Base-by-base conservation (phyloP, 2,329 filamentous ascomycete genomes). In the Ophiosphaerella narmari region DNA sequence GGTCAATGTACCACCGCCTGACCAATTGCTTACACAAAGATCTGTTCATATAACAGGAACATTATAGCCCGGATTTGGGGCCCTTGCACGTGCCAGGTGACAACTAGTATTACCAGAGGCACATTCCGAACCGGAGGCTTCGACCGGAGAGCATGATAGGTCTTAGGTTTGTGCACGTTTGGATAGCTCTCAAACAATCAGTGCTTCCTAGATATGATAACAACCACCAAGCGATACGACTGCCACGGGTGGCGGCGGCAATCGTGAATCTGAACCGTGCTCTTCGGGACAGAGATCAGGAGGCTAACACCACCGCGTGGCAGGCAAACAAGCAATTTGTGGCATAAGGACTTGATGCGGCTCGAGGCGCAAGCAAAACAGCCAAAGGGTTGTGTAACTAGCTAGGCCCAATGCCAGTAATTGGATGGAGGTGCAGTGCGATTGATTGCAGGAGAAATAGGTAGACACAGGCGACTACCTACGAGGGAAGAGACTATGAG, bases 361-460 rank as follows among this genome's bases (percentile, higher is more conserved):
- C 48, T 43, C 29, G 33, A 39, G 35, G 23, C 26, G 18, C 31
- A 21, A 31, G 46, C 24, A 12, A 31, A 18, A 45, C 23, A 18
- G 34, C 44, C 48, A 57, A 36, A 39, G 23, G 24, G 34, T 32
- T 32, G 47, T 36, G 32, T 11, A 35, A 29, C 32, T 13, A 37
- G 38, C 34, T 36, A 39, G 36, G 29, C 48, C 48, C 55, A 58
- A 52, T 65, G 61, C 62, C 68, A 63, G 66, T 63, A 61, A 64
- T 59, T 58, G 55, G 57, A 57, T 57, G 58, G 65, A 62, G 60
- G 44, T 58, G 57, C 47, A 45, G 43, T 53, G 54, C 56, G 47
- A 55, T 53, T 57, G 48, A 67, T 65, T 59, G 48, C 56, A 60
- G 58, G 57, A 52, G 43, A 41, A 55, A 53, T 48, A 21, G 18